phyloP scores from a whole-genome alignment of 345 rosid genomes.

The Lumnitzera littorea region DNA sequence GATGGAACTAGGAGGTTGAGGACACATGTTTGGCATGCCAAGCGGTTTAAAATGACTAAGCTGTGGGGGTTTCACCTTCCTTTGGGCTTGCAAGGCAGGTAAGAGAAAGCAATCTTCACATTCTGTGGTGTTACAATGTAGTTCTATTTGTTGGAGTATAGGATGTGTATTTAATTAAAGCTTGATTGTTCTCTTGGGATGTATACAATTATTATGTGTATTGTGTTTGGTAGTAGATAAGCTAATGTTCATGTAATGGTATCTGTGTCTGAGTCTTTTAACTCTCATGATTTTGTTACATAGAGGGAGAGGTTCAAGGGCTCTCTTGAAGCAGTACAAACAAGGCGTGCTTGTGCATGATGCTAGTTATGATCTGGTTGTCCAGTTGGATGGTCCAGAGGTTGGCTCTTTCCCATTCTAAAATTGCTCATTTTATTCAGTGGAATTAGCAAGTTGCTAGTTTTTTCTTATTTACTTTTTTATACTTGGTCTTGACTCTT shows the following conservation, averaged over 20 bases:
- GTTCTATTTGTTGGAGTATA: too few species aligned
- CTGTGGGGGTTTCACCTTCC: slow-evolving; percentile 87
- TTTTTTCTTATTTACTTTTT: too few species aligned
- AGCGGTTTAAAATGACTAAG: slow-evolving; percentile 78
- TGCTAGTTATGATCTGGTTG: slow-evolving; percentile 10
- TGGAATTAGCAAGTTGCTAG: too few species aligned
- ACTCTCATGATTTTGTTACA: slow-evolving; percentile 15
- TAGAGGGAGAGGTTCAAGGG: slow-evolving; percentile 91
- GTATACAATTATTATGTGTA: too few species aligned
- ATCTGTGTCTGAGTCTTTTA: background rate
- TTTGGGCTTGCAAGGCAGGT: slow-evolving; percentile 87
- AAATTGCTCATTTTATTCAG: too few species aligned
- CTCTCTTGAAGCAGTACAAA: slow-evolving; percentile 61
- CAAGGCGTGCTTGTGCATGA: slow-evolving; percentile 58
- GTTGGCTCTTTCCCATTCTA: background rate
- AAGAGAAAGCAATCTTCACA: slow-evolving; percentile 2
- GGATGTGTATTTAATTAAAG: too few species aligned
- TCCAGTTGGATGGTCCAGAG: slow-evolving; percentile 11
- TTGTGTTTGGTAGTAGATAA: too few species aligned
- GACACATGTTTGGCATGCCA: slow-evolving; percentile 93
- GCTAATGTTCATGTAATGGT: too few species aligned
- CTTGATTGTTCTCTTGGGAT: too few species aligned
- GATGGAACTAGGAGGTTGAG: slow-evolving; percentile 87
- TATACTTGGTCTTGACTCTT: too few species aligned
- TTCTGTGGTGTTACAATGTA: background rate